A percentile compares a stretch with the other conserved stretches of the same genome.
These are phyloP conservation scores for Trypanosoma theileri DNA, from an alignment of 208 protist genomes.

Conservation along the genomic window DNA sequence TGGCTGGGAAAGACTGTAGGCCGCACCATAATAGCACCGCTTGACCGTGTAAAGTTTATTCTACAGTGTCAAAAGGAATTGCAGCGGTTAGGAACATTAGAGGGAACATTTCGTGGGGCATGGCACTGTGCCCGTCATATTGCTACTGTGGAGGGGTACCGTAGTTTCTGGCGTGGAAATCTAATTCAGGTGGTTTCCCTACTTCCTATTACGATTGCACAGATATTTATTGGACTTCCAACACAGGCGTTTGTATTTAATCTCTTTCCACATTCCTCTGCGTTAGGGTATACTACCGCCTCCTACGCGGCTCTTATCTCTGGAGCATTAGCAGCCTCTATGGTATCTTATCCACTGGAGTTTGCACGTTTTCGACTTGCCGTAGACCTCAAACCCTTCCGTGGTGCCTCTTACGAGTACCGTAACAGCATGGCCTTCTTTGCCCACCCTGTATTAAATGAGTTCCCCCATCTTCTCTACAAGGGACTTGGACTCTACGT, in stretches of 20 bases:
- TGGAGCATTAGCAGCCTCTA: constrained; percentile 39
- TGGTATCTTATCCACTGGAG: constrained; percentile 80
- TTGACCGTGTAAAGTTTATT: constrained; percentile 86
- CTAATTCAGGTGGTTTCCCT: constrained; percentile 71
- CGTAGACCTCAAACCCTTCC: constrained; percentile 64
- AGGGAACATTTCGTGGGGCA: constrained; percentile 48
- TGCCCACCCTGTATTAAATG: constrained; percentile 57
- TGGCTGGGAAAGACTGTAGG: constrained; percentile 49
- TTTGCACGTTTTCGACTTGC: constrained; percentile 79
- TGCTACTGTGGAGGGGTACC: constrained; percentile 45
- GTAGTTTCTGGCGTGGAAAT: constrained; percentile 83
- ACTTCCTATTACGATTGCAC: constrained; percentile 61
- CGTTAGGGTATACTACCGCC: constrained; percentile 42
- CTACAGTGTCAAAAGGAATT: constrained; percentile 79
- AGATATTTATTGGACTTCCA: constrained; percentile 69
- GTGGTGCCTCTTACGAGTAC: constrained; percentile 59
- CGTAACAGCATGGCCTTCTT: constrained; percentile 76
- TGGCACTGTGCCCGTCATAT: constrained; percentile 62
- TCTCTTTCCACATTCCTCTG: constrained; percentile 30
- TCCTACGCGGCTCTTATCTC: constrained; percentile 54
- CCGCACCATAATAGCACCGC: constrained; percentile 65
- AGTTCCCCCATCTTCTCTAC: constrained; percentile 75
- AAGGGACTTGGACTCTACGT: constrained; percentile 67
- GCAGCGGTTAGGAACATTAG: constrained; percentile 46
- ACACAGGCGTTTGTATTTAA: constrained; percentile 65